Percentiles rank a stretch among this genome's conserved stretches.
phyloP scores from a whole-genome alignment of 768 basidiomycete species.

The Podaxis rugospora region DNA sequence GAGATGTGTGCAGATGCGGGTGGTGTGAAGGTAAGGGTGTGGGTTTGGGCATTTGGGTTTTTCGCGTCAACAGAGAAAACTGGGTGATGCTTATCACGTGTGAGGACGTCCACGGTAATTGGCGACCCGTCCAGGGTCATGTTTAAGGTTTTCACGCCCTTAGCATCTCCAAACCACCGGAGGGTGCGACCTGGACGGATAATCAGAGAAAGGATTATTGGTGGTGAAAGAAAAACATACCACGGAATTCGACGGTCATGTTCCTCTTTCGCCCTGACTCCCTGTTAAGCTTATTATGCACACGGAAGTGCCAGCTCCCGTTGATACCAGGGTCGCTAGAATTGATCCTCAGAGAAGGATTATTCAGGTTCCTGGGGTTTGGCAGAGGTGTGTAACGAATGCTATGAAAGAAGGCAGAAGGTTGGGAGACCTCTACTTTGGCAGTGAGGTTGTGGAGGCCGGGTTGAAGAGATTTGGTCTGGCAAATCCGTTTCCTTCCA shows the following conservation, averaged over 20 bases:
- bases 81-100: neutral
- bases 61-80: neutral
- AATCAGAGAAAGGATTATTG: too few species aligned
- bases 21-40: neutral
- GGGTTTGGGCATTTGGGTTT: neutral
- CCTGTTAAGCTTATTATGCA: neutral
- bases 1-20: too few species aligned
- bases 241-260: neutral
- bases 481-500: neutral
- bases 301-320: neutral
- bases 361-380: neutral
- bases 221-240: too few species aligned
- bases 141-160: neutral
- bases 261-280: neutral
- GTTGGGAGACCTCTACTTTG: neutral
- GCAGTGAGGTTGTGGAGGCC: neutral
- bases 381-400: neutral
- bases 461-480: neutral
- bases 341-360: constrained; percentile 1
- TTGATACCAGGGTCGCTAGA: neutral
- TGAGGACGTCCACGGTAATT: neutral
- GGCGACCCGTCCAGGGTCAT: neutral
- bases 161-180: too few species aligned
- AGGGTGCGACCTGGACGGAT: too few species aligned
- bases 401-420: constrained; percentile 3